phyloP scores from a whole-genome alignment of 371 early-diverging fungal species.

The Smittium culicis region DNA sequence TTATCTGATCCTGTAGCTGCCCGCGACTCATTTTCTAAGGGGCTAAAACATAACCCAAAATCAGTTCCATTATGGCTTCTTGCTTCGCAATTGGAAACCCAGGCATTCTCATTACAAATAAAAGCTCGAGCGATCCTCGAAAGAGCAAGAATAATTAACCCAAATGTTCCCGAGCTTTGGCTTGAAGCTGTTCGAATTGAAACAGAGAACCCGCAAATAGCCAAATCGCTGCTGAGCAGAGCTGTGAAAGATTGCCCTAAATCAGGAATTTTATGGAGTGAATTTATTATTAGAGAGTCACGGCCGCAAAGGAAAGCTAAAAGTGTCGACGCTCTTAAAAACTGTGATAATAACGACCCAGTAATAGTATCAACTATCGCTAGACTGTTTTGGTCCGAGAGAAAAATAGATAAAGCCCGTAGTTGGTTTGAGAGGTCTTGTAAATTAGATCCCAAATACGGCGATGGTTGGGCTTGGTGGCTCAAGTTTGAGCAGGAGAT shows the following conservation, averaged over 20 bases:
- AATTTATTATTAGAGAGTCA: conserved; percentile 73
- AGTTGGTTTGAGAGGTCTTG: conserved; percentile 79
- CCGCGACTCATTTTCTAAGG: conserved; percentile 56
- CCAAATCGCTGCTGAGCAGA: conserved; percentile 66
- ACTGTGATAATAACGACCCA: conserved; percentile 70
- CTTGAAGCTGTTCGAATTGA: conserved; percentile 52
- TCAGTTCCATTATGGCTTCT: conserved; percentile 68
- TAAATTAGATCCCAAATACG: conserved; percentile 69
- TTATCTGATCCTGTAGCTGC: conserved; percentile 52
- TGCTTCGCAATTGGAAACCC: conserved; percentile 63
- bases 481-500: conserved; percentile 65
- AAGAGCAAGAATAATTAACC: conserved; percentile 68
- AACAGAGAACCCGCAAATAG: conserved; percentile 46
- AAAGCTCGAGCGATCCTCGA: conserved; percentile 79
- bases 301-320: conserved; percentile 76
- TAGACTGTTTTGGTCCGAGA: conserved; percentile 80
- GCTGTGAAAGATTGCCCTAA: conserved; percentile 84
- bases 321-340: conserved; percentile 80
- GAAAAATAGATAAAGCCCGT: conserved; percentile 84
- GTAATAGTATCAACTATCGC: conserved; percentile 73
- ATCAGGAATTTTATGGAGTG: conserved; percentile 77
- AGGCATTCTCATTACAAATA: conserved; percentile 43
- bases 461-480: conserved; percentile 94
- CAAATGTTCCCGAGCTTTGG: conserved; percentile 72
- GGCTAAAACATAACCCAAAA: conserved; percentile 65